Conservation (phyloP, 768 basidiomycete genomes). For the Amanita muscaria region DNA sequence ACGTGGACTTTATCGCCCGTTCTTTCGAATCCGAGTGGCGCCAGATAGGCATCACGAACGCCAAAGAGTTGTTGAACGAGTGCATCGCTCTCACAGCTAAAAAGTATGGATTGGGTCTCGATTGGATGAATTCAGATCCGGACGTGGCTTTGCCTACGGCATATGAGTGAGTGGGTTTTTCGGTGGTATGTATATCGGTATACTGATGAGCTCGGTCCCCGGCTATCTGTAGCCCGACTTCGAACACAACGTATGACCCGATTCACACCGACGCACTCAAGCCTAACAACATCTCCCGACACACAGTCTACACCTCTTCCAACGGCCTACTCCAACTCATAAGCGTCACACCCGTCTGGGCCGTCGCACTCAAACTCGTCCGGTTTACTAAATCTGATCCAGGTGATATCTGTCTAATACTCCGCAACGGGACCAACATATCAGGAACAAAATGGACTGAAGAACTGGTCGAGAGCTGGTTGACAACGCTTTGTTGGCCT, state of each 20-base stretch:
- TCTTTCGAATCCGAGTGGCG: constrained; percentile 49
- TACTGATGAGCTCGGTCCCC: neutral
- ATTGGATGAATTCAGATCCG: constrained; percentile 76
- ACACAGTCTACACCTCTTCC: constrained; percentile 48
- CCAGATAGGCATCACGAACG: constrained; percentile 39
- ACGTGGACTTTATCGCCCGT: constrained; percentile 60
- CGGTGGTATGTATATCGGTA: neutral
- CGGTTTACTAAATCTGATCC: constrained; percentile 58
- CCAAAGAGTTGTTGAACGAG: constrained; percentile 41
- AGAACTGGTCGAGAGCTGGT: too few relatives aligned
- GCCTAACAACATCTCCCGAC: constrained; percentile 40
- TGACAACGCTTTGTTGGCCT: too few relatives aligned
- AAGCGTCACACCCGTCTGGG: constrained; percentile 65
- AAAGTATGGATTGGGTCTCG: constrained; percentile 41
- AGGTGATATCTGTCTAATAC: constrained; percentile 55
- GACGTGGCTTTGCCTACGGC: constrained; percentile 65
- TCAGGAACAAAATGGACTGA: too few relatives aligned
- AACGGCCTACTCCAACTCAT: constrained; percentile 44
- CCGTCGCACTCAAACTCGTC: constrained; percentile 63
- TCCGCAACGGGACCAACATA: too few relatives aligned
- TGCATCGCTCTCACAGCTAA: constrained; percentile 51
- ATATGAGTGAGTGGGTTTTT: constrained; percentile 38
- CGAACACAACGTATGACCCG: constrained; percentile 38
- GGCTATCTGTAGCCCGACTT: neutral
- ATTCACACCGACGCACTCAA: constrained; percentile 46